phyloP scores from a whole-genome alignment of 768 basidiomycete genomes.

The Galerina marginata region DNA sequence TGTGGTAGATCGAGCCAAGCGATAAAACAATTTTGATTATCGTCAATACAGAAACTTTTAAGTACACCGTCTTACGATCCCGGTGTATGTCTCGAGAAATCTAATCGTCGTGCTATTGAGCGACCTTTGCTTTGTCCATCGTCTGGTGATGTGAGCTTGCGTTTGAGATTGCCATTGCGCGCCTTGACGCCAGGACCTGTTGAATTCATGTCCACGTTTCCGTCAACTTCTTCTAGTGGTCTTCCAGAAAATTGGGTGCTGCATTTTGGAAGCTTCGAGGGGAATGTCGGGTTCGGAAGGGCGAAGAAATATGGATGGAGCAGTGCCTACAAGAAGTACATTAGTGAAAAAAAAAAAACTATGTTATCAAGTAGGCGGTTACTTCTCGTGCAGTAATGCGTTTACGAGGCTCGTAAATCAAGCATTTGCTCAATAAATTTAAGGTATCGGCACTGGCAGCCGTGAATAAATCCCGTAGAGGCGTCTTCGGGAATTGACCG shows the following conservation, averaged over 20 bases:
- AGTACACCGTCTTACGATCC: conserved; percentile 30
- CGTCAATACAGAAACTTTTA: too few species aligned
- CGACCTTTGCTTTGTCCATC: conserved; percentile 51
- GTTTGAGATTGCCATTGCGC: conserved; percentile 64
- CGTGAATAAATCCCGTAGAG: conserved; percentile 86
- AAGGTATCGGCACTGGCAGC: conserved; percentile 88
- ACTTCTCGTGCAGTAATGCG: conserved; percentile 85
- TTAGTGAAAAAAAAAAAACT: neutral
- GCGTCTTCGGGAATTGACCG: conserved; percentile 84
- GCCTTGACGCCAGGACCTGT: conserved; percentile 60
- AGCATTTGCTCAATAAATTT: conserved; percentile 78
- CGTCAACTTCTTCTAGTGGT: conserved; percentile 80
- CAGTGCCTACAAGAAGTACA: conserved; percentile 62
- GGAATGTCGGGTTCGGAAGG: conserved; percentile 86
- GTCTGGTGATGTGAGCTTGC: conserved; percentile 68
- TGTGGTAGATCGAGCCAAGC: too few species aligned
- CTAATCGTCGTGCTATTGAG: conserved; percentile 72
- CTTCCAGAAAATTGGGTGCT: conserved; percentile 47
- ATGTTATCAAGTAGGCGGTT: conserved; percentile 24
- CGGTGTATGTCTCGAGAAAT: conserved; percentile 63
- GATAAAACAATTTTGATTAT: too few species aligned
- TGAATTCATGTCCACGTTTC: conserved; percentile 61
- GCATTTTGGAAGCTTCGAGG: conserved; percentile 86
- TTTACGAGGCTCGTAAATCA: conserved; percentile 85
- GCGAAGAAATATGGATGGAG: conserved; percentile 87